These are phyloP conservation scores for Aspergillus sp. DNA, from an alignment of 2,329 filamentous ascomycete genomes.

Conservation along the genomic window DNA sequence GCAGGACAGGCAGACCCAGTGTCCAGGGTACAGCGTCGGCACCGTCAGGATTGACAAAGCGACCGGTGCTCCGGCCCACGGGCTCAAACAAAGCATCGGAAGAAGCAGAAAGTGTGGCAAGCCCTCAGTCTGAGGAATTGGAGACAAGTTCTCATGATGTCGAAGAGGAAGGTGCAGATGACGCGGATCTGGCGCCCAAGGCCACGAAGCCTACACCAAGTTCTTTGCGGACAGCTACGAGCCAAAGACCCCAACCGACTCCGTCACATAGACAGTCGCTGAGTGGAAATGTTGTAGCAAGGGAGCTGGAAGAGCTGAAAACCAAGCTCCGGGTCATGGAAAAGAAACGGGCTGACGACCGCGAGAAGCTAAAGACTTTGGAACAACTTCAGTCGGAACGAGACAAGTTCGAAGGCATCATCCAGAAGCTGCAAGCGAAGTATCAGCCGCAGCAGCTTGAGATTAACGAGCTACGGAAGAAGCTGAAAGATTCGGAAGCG, in stretches of 20 bases:
- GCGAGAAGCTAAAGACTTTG: slow-evolving; percentile 77
- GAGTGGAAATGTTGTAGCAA: slow-evolving; percentile 50
- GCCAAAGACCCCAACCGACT: slow-evolving; percentile 32
- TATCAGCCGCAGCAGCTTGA: slow-evolving; percentile 84
- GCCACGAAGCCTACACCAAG: slow-evolving; percentile 26
- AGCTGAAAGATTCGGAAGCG: slow-evolving; percentile 73
- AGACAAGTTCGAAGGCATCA: slow-evolving; percentile 68
- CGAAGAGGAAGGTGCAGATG: slow-evolving; percentile 25
- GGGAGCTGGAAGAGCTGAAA: slow-evolving; percentile 84
- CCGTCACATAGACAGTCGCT: slow-evolving; percentile 47
- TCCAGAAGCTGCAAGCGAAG: slow-evolving; percentile 87
- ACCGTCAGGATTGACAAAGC: slow-evolving; percentile 31
- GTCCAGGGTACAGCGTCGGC: slow-evolving; percentile 28
- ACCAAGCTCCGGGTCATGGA: slow-evolving; percentile 85
- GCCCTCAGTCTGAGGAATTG: slow-evolving; percentile 32
- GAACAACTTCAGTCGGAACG: slow-evolving; percentile 68
- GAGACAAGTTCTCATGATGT: slow-evolving; percentile 30
- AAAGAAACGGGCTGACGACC: slow-evolving; percentile 80
- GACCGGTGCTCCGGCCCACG: slow-evolving; percentile 35
- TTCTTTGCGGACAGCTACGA: slow-evolving; percentile 25
- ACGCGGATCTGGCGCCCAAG: slow-evolving; percentile 24
- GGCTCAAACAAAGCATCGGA: slow-evolving; percentile 30
- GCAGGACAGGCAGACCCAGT: slow-evolving; percentile 37
- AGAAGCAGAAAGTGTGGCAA: slow-evolving; percentile 27
- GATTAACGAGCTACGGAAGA: slow-evolving; percentile 71